Evolutionary conservation across 2,329 filamentous ascomycete genomes (phyloP), one percentile per base, ranked within the genome.

Genomic region (Diaporthe helianthi): DNA sequence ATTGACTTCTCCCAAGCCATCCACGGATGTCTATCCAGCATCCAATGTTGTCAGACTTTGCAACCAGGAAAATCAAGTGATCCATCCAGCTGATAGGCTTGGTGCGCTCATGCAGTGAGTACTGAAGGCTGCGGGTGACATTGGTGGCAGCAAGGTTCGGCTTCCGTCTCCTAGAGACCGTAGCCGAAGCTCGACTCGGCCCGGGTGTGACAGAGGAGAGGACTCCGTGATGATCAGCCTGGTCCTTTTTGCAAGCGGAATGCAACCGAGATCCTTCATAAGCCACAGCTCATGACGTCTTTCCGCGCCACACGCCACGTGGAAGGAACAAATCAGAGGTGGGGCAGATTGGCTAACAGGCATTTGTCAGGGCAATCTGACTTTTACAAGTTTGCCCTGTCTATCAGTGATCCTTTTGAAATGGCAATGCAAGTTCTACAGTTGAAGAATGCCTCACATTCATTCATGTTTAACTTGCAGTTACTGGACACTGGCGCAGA

Each of bases 251-350:
- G 53, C 33, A 44, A 60, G 58, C 44, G 26, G 36, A 29, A 36
- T 10, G 36, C n/a, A 29, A 12, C 19, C 7, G 58, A 44, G n/a
- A n/a, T n/a, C n/a, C n/a, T n/a, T 36, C 44, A 31, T 46, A 19
- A 63, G 58, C 58, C 58, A 63, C 58, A 63, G 29, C 33, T 7
- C n/a, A 49, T 63, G 58, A 63, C 58, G 58, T 63, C 49, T 49
- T 36, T 22, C 44, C 53, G 26, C 41, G 19, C 41, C 41, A 44
- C 41, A 44, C 58, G 58, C 58, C 58, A 63, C 58, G 49, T 36
- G 2, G 29, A 8, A 19, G 24, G 24, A 36, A n/a, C 38, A 3
- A 3, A 8, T 33, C 15, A 38, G 26, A 33, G 26, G 17, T 24
- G 24, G 54, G 36, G 36, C 15, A 38, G 2, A 7, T 26, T 26